phyloP scores from a whole-genome alignment of 2,329 filamentous ascomycete species.

The Hymenoscyphus infarciens region DNA sequence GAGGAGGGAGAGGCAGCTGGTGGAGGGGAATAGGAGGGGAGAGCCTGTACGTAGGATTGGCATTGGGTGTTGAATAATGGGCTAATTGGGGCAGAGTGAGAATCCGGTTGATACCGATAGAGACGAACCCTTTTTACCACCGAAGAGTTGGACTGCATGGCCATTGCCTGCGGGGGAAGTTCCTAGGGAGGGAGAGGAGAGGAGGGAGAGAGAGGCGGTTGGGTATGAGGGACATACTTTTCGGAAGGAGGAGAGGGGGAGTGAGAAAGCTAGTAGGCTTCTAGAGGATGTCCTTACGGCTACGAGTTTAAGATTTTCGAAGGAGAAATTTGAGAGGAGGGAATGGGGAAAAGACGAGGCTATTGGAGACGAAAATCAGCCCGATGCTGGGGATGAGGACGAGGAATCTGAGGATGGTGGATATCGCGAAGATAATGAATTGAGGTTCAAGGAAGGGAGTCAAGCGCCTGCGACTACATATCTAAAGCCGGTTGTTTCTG shows the following conservation, averaged over 20 bases:
- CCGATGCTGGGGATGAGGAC: conserved; percentile 6
- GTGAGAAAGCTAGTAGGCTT: conserved; percentile 51
- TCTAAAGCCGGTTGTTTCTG: conserved; percentile 51
- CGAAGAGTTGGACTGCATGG: conserved; percentile 79
- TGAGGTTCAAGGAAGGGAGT: not conserved
- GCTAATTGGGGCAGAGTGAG: not conserved
- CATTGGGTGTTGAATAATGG: not conserved
- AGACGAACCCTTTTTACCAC: conserved; percentile 47
- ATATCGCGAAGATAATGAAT: conserved; percentile 18
- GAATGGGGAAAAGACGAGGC: conserved; percentile 32
- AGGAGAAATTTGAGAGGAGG: conserved; percentile 54
- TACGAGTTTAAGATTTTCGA: conserved; percentile 62
- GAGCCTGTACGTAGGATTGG: conserved; percentile 38
- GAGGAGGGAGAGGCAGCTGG: conserved; percentile 35
- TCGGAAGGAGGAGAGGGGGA: conserved; percentile 40
- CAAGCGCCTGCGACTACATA: not conserved
- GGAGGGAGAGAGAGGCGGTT: conserved; percentile 44
- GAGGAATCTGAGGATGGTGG: not conserved
- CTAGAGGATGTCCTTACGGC: conserved; percentile 71
- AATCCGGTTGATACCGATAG: conserved; percentile 33
- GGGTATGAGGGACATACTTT: conserved; percentile 51
- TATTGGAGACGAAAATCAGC: conserved; percentile 18
- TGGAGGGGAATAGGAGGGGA: conserved; percentile 15
- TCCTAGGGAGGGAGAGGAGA: conserved; percentile 53
- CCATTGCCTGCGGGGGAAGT: conserved; percentile 63